These are phyloP conservation scores for Pterocarpus santalinus DNA, from an alignment of 306 rosid genomes.

Conservation along the genomic window DNA sequence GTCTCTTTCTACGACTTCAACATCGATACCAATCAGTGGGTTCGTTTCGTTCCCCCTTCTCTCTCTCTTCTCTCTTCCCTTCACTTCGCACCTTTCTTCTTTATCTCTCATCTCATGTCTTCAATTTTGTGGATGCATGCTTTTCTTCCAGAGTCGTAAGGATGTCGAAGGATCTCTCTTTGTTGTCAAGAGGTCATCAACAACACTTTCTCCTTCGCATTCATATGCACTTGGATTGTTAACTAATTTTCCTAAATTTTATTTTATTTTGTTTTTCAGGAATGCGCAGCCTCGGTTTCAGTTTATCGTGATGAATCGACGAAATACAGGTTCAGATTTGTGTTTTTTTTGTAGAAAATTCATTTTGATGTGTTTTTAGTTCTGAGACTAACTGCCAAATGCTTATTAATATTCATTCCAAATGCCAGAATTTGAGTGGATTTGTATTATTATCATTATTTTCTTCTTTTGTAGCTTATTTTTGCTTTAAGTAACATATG, in stretches of 20 bases:
- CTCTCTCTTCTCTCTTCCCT: slow-evolving; percentile 6
- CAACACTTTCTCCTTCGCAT: not conserved
- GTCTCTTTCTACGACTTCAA: slow-evolving; percentile 90
- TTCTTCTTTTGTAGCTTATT: slow-evolving; percentile 11
- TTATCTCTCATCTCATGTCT: slow-evolving; percentile 3
- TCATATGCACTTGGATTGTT: slow-evolving; percentile 28
- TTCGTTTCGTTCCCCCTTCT: slow-evolving; percentile 51
- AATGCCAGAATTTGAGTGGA: not conserved
- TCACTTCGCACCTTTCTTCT: not conserved
- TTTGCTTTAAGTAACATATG: not conserved
- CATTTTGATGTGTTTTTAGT: not conserved
- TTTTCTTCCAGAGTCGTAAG: slow-evolving; percentile 74
- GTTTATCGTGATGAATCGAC: slow-evolving; percentile 95
- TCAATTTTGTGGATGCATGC: not conserved
- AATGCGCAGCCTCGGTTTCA: slow-evolving; percentile 88
- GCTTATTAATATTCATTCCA: not conserved
- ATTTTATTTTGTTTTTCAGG: slow-evolving; percentile 52
- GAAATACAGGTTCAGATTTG: slow-evolving; percentile 75
- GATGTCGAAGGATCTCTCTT: slow-evolving; percentile 99
- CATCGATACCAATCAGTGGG: slow-evolving; percentile 89
- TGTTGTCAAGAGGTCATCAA: slow-evolving; percentile 83
- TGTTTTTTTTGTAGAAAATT: not conserved
- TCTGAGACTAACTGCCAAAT: not conserved
- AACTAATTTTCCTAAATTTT: not conserved
- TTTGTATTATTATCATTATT: not conserved